Evolutionary conservation across 192 early-diverging fungal species (phyloP).

Genomic region (Umbelopsis vinacea): DNA sequence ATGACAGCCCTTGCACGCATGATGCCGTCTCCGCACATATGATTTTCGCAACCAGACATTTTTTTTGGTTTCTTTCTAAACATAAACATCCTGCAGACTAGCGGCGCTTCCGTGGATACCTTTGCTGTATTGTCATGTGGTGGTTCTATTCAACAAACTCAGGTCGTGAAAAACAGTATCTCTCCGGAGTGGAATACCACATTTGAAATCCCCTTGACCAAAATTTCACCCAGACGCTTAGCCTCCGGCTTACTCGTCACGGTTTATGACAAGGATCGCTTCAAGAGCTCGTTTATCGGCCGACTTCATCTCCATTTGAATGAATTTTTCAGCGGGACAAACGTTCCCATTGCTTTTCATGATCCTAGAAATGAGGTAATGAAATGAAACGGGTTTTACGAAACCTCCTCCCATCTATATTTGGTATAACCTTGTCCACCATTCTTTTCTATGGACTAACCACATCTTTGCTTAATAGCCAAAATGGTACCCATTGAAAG

Average conservation of each 20-base stretch:
- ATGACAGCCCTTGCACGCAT: too few relatives aligned
- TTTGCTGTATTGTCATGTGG: slow-evolving; percentile 63
- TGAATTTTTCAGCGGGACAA: slow-evolving; percentile 51
- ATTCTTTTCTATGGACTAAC: too few relatives aligned
- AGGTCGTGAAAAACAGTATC: slow-evolving; percentile 59
- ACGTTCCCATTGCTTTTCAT: slow-evolving; percentile 48
- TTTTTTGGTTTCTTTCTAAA: too few relatives aligned
- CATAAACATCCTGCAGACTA: too few relatives aligned
- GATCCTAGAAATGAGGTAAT: slow-evolving; percentile 58
- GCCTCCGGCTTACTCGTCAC: slow-evolving; percentile 47
- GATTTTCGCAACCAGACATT: too few relatives aligned
- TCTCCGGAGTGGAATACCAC: slow-evolving; percentile 67
- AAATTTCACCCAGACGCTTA: slow-evolving; percentile 35
- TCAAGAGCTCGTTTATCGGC: slow-evolving; percentile 70
- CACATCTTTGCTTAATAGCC: slow-evolving; percentile 32
- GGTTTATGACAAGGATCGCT: slow-evolving; percentile 73
- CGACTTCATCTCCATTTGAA: slow-evolving; percentile 58
- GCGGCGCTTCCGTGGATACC: slow-evolving; percentile 4
- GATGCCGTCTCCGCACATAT: too few relatives aligned
- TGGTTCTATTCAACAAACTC: slow-evolving; percentile 61
- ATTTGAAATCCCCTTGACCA: slow-evolving; percentile 59
- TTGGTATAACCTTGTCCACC: neutral
- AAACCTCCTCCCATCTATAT: slow-evolving; percentile 21
- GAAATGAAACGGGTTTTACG: too few relatives aligned
- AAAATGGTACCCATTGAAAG: slow-evolving; percentile 42